Conservation (phyloP, 306 rosid genomes). For the Purshia tridentata region DNA sequence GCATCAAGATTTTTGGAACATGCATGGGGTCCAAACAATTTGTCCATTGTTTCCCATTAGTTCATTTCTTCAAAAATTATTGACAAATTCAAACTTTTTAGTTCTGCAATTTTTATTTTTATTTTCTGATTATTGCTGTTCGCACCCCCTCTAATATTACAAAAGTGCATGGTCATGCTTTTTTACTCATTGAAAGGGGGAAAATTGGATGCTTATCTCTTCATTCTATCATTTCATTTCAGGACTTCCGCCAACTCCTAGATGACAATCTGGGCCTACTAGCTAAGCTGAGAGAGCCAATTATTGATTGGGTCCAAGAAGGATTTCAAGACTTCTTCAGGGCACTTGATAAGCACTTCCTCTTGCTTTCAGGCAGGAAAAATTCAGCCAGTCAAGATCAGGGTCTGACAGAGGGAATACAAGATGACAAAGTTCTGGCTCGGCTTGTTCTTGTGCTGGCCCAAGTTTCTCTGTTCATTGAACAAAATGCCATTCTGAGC, state of each 20-base stretch:
- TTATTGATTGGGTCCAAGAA: conserved; percentile 86
- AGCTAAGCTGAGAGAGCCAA: conserved; percentile 54
- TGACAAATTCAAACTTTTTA: background rate
- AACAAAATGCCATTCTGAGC: conserved; percentile 84
- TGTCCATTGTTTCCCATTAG: background rate
- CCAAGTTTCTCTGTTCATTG: conserved; percentile 79
- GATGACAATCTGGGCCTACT: conserved; percentile 59
- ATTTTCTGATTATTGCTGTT: background rate
- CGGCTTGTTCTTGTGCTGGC: conserved; percentile 84
- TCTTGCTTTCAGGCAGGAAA: conserved; percentile 61
- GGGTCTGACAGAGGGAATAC: conserved; percentile 59
- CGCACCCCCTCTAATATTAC: background rate
- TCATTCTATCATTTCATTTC: conserved; percentile 19
- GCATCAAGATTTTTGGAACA: background rate
- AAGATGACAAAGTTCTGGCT: conserved; percentile 65
- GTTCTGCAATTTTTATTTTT: conserved; percentile 17
- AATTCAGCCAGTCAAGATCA: conserved; percentile 51
- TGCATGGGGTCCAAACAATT: background rate
- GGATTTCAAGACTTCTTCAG: conserved; percentile 84
- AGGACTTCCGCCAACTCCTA: conserved; percentile 83
- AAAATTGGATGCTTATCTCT: conserved; percentile 11
- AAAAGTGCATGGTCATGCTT: background rate
- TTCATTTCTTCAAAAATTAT: conserved; percentile 3
- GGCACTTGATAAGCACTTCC: conserved; percentile 69
- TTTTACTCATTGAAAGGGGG: background rate